These are phyloP conservation scores for Haplographium delicatum DNA, from an alignment of 495 filamentous ascomycete genomes.

Conservation along the genomic window DNA sequence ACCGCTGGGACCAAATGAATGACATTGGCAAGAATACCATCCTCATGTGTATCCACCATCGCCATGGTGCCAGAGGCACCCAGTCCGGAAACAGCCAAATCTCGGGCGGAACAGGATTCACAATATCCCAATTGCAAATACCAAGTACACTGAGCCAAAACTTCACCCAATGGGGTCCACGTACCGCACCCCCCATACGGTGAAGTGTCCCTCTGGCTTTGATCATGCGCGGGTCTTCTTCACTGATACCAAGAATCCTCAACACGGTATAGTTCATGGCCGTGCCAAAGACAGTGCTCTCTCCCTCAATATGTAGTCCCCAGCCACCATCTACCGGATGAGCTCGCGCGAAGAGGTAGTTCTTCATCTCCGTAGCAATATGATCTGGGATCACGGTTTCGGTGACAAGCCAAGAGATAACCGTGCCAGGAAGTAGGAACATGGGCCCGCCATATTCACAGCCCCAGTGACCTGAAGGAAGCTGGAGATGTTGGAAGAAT, in stretches of 20 bases:
- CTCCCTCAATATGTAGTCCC: conserved; percentile 95
- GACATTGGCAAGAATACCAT: conserved; percentile 90
- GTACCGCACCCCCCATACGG: conserved; percentile 77
- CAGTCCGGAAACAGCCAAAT: conserved; percentile 94
- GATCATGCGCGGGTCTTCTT: conserved; percentile 79
- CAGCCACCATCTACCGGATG: conserved; percentile 89
- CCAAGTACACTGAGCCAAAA: conserved; percentile 85
- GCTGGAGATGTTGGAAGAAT: conserved; percentile 87
- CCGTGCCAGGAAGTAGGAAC: conserved; percentile 82
- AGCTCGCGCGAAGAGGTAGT: conserved; percentile 86
- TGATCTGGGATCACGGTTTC: conserved; percentile 80
- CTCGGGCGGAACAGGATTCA: conserved; percentile 91
- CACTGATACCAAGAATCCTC: conserved; percentile 80
- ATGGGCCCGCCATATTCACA: conserved; percentile 91
- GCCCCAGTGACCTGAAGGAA: conserved; percentile 86
- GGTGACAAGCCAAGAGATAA: conserved; percentile 88
- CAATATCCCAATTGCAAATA: conserved; percentile 81
- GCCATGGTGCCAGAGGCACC: conserved; percentile 91
- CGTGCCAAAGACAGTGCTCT: conserved; percentile 88
- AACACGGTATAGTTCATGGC: conserved; percentile 83
- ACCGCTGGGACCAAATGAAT: conserved; percentile 78
- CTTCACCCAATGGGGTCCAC: conserved; percentile 91
- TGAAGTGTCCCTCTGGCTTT: conserved; percentile 82
- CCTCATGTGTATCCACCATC: conserved; percentile 98
- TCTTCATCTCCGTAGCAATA: conserved; percentile 82